phyloP scores from a whole-genome alignment of 148 eudicot genomes.

The Silene conica region DNA sequence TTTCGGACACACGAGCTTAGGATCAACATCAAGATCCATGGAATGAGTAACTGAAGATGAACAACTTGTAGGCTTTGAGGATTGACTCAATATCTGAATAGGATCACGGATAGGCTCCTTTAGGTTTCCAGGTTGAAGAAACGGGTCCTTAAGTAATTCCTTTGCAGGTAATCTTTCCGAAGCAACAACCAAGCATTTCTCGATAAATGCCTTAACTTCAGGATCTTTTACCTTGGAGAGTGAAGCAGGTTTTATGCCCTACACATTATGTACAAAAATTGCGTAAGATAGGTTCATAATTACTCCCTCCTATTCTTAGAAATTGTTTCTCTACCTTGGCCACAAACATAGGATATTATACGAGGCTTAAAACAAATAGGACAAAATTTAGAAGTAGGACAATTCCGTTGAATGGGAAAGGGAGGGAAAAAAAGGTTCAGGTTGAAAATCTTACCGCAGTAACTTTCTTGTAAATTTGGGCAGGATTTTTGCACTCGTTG shows the following conservation, averaged over 20 bases:
- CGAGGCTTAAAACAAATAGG: too few relatives aligned
- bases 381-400: too few relatives aligned
- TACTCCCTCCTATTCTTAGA: too few relatives aligned
- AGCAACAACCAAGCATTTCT: slow-evolving; percentile 70
- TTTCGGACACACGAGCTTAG: slow-evolving; percentile 22
- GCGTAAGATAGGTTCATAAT: not conserved
- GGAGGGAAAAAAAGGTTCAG: too few relatives aligned
- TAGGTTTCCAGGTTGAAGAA: slow-evolving; percentile 38
- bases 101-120: slow-evolving; percentile 32
- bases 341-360: too few relatives aligned
- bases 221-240: slow-evolving; percentile 57
- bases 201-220: slow-evolving; percentile 60
- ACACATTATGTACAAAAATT: slow-evolving; percentile 9
- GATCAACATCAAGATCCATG: slow-evolving; percentile 68
- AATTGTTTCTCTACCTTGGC: not conserved
- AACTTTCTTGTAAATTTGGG: slow-evolving; percentile 84
- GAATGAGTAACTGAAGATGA: slow-evolving; percentile 38
- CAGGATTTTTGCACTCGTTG: slow-evolving; percentile 78
- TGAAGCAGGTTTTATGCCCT: slow-evolving; percentile 89
- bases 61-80: slow-evolving; percentile 24
- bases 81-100: slow-evolving; percentile 31
- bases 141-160: slow-evolving; percentile 62
- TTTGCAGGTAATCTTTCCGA: slow-evolving; percentile 57
- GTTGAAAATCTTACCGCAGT: slow-evolving; percentile 46
- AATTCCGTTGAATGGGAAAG: not conserved